Evolutionary conservation across 768 basidiomycete species (phyloP).

Genomic region (Boletus rubroflammeus): DNA sequence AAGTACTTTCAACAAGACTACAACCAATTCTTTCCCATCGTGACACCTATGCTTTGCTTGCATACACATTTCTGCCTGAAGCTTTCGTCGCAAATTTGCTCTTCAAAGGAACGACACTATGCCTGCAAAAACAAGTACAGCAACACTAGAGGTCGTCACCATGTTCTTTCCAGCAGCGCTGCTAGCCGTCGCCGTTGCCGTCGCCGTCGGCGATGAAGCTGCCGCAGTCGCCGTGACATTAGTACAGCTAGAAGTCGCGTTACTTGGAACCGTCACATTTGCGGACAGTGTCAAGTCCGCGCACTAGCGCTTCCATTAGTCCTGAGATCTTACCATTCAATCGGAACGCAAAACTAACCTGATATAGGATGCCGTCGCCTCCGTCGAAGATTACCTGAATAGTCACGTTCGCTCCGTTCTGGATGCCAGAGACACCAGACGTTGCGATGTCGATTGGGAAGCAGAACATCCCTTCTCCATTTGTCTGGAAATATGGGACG

Average conservation of each 20-base stretch:
- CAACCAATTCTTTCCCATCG: not conserved
- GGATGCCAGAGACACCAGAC: slow-evolving; percentile 46
- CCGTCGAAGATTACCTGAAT: slow-evolving; percentile 65
- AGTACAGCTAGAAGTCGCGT: slow-evolving; percentile 32
- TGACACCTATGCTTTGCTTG: not conserved
- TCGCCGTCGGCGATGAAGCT: slow-evolving; percentile 14
- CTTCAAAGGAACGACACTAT: slow-evolving; percentile 13
- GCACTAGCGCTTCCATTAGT: slow-evolving; percentile 45
- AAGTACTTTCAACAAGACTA: not conserved
- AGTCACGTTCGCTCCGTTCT: slow-evolving; percentile 69
- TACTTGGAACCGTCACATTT: slow-evolving; percentile 46
- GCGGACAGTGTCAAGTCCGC: slow-evolving; percentile 71
- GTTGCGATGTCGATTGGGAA: slow-evolving; percentile 58
- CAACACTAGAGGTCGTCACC: slow-evolving; percentile 6
- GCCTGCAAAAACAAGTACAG: slow-evolving; percentile 8
- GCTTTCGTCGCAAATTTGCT: not conserved
- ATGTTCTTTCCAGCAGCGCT: slow-evolving; percentile 17
- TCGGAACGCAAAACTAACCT: slow-evolving; percentile 38
- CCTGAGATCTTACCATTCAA: not conserved
- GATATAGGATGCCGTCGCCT: slow-evolving; percentile 69
- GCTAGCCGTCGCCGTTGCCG: slow-evolving; percentile 15
- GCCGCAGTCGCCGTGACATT: slow-evolving; percentile 27
- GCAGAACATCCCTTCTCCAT: slow-evolving; percentile 62
- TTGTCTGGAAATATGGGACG: slow-evolving; percentile 46
- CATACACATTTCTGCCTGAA: not conserved